Conservation (phyloP, 2,329 filamentous ascomycete species). For the Hirsutella minnesotensis region DNA sequence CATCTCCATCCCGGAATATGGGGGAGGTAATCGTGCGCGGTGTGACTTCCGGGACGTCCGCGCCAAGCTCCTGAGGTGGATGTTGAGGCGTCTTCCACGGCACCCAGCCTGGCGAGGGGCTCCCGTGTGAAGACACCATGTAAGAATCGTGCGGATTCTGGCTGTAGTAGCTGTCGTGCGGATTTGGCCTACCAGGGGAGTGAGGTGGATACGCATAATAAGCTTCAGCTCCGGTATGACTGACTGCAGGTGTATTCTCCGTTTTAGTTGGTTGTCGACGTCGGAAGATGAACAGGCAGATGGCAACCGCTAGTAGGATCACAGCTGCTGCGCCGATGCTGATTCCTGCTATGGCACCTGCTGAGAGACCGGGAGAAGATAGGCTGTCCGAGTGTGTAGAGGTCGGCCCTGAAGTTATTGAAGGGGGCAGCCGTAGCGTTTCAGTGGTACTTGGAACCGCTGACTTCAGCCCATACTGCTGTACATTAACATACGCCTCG, state of each 20-base stretch:
- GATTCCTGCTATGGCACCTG: neutral
- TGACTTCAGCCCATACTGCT: neutral
- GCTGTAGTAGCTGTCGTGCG: neutral
- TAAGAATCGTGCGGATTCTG: neutral
- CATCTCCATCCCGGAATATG: neutral
- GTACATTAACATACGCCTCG: neutral
- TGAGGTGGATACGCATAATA: neutral
- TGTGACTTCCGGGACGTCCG: neutral
- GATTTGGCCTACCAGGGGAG: neutral
- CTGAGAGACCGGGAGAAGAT: neutral
- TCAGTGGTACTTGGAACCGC: neutral
- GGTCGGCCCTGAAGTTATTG: neutral
- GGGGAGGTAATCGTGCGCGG: neutral
- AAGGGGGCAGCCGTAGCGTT: neutral
- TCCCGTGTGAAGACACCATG: neutral
- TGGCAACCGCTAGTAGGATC: neutral
- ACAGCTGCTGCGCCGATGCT: neutral
- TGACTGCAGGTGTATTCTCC: neutral
- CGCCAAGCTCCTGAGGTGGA: neutral
- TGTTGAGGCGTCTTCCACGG: no score
- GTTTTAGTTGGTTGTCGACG: neutral
- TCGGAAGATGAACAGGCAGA: neutral
- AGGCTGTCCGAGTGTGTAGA: neutral
- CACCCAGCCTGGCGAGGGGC: neutral
- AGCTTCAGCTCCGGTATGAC: neutral